Conservation (phyloP, 257 asterid species). For the Lycium barbarum region DNA sequence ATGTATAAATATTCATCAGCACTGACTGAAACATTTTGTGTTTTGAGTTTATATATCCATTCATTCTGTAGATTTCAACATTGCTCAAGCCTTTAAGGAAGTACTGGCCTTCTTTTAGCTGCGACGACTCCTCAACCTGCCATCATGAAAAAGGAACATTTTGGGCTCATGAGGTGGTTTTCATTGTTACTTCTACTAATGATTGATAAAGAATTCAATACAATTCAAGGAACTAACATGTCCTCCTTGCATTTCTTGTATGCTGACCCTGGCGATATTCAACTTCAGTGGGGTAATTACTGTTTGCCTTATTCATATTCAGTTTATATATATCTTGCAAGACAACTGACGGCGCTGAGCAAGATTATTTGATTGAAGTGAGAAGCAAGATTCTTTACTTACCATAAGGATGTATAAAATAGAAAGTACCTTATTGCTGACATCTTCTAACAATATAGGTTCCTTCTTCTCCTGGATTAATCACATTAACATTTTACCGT, state of each 20-base stretch:
- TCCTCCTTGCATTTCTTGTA: slow-evolving; percentile 45
- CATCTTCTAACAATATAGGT: not conserved
- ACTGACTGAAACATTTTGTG: not conserved
- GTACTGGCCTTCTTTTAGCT: slow-evolving; percentile 87
- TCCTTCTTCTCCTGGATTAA: slow-evolving; percentile 9
- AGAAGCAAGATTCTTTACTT: slow-evolving; percentile 15
- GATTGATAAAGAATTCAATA: slow-evolving; percentile 33
- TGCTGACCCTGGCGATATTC: slow-evolving; percentile 50
- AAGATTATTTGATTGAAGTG: not conserved
- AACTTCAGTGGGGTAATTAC: slow-evolving; percentile 84
- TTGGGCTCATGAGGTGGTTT: slow-evolving; percentile 94
- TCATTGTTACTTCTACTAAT: slow-evolving; percentile 21
- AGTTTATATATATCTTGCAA: not conserved
- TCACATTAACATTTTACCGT: not conserved
- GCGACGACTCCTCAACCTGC: slow-evolving; percentile 67
- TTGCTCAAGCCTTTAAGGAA: slow-evolving; percentile 56
- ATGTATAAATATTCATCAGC: not conserved
- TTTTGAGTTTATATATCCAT: slow-evolving; percentile 17
- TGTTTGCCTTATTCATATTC: slow-evolving; percentile 37
- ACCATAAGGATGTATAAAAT: slow-evolving; percentile 8
- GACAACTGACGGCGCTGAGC: not conserved
- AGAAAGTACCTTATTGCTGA: not conserved
- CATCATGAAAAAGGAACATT: slow-evolving; percentile 80
- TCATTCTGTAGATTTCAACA: slow-evolving; percentile 59
- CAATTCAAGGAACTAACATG: slow-evolving; percentile 48